Percentiles rank a stretch among this genome's conserved stretches.
Conservation (phyloP, 306 rosid genomes). For the Crotalaria pallida region DNA sequence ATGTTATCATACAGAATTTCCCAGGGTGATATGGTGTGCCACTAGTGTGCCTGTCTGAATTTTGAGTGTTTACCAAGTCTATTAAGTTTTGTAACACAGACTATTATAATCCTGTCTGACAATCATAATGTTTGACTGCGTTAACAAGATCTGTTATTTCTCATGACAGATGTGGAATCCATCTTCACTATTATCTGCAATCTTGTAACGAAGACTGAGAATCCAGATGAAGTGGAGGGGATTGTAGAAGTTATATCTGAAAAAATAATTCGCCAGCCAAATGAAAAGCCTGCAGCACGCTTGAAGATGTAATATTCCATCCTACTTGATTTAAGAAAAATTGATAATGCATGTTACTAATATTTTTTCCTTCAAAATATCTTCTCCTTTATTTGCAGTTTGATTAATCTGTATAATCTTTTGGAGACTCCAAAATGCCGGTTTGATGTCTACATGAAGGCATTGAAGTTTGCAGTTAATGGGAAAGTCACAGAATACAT, state of each 20-base stretch:
- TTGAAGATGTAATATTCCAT: constrained; percentile 61
- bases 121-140: background rate
- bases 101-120: background rate
- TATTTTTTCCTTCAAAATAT: background rate
- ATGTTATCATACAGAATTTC: background rate
- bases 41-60: background rate
- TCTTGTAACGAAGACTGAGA: constrained; percentile 69
- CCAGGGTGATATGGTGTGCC: background rate
- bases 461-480: constrained; percentile 55
- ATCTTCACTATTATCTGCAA: constrained; percentile 77
- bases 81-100: background rate
- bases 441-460: constrained; percentile 76
- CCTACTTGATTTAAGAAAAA: background rate
- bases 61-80: background rate
- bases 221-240: constrained; percentile 70
- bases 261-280: constrained; percentile 66
- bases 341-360: background rate
- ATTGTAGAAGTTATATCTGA: constrained; percentile 65
- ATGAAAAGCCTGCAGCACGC: constrained; percentile 74
- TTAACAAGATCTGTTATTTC: constrained; percentile 9
- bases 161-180: constrained; percentile 67
- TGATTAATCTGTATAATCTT: constrained; percentile 88
- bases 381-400: constrained; percentile 36
- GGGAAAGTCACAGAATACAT: constrained; percentile 80
- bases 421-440: constrained; percentile 68